Percentiles rank a stretch among this genome's conserved stretches.
These are phyloP conservation scores for Saturnispora galanensis DNA, from an alignment of 805 yeast species.

Conservation along the genomic window DNA sequence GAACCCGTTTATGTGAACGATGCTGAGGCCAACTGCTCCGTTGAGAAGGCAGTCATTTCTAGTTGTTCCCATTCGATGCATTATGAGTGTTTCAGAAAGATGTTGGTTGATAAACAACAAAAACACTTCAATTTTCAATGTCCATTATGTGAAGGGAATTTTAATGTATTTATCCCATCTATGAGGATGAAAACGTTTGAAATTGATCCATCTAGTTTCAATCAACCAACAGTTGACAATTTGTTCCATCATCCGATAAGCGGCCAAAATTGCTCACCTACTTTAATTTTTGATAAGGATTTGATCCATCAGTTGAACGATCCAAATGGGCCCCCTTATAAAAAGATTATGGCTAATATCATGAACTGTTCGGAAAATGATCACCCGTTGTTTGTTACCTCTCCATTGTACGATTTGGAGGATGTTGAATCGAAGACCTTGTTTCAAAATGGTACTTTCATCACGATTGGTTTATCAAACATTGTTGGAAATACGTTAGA, in stretches of 20 bases:
- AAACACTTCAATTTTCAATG: constrained; percentile 28
- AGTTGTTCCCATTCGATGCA: constrained; percentile 50
- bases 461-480: constrained; percentile 16
- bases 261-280: constrained; percentile 24
- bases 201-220: constrained; percentile 14
- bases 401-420: not conserved
- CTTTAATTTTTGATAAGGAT: constrained; percentile 22
- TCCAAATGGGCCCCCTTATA: constrained; percentile 12
- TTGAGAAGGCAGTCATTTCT: constrained; percentile 27
- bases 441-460: constrained; percentile 12
- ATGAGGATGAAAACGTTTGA: constrained; percentile 24
- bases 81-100: constrained; percentile 31
- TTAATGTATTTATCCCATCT: constrained; percentile 37
- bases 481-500: constrained; percentile 41
- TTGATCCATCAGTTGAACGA: constrained; percentile 19
- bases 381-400: not conserved
- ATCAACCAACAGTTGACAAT: not conserved
- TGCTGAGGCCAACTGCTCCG: constrained; percentile 11
- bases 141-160: constrained; percentile 41
- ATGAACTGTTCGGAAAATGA: constrained; percentile 7
- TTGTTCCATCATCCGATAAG: constrained; percentile 7
- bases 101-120: constrained; percentile 19
- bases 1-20: constrained; percentile 4
- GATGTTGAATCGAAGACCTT: constrained; percentile 7
- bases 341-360: constrained; percentile 17